Evolutionary conservation across 1,284 basidiomycete species (phyloP), one percentile per base, ranked within the genome.

Genomic region (Rhodotorula sp.): DNA sequence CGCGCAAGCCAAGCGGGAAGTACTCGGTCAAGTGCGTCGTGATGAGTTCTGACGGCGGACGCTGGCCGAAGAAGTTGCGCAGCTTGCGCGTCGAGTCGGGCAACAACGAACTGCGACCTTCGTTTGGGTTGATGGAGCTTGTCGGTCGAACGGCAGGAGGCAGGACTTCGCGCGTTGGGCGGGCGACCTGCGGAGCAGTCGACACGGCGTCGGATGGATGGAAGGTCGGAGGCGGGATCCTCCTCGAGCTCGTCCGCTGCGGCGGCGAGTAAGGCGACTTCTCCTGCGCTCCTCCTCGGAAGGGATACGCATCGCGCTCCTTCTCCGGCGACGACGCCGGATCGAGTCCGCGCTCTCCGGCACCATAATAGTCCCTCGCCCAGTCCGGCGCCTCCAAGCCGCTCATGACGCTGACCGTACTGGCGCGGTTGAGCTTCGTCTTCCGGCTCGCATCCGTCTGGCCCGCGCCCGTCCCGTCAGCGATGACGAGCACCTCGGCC

Each of bases 11-110:
- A 54, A 70, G 68, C 2, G 95, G 96, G 86, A 99, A 99, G 83
- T 91, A 99, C 69, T 97, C 94, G 28, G 90, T 88, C 54, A 99
- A 81, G 79, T 99, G 94, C n/a, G 86, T 95, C 44, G 94, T 92
- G 81, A 99, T 99, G 75, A 99, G 86, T 80, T 99, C 95, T 79
- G 89, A 92, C 0, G 96, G 94, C 1, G 96, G 96, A 56, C 96
- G 89, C 78, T 98, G 95, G 16, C 95, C 96, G 77, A 97, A 95
- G 84, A 99, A 99, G 84, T 94, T 95, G 81, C 93, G 92, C 70
- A 97, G 83, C 79, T 85, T 86, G 72, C 77, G 68, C 16, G 68
- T 67, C 24, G 76, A 61, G 34, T 61, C 60, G 26, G 60, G 60
- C 37, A 61, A 24, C 10, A 61, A 51, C 13, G 55, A 56, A 15